A percentile compares a stretch with the other conserved stretches of the same genome.
phyloP scores from a whole-genome alignment of 371 early-diverging fungal species.

The Mortierella sp. region DNA sequence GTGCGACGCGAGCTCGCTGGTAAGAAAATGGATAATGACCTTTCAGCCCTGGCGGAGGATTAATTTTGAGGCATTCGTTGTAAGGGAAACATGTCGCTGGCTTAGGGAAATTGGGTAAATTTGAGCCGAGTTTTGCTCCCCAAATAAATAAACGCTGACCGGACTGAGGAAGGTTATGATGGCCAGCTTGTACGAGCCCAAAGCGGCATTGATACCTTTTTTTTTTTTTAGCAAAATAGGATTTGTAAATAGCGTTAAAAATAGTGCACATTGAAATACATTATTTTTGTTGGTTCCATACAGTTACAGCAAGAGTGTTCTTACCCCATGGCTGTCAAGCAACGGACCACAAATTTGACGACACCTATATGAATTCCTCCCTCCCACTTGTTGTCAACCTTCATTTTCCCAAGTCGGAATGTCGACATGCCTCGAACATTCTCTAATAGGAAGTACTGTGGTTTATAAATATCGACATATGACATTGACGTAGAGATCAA shows the following conservation, averaged over 20 bases:
- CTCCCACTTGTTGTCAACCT: constrained; percentile 55
- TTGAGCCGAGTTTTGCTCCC: constrained; percentile 64
- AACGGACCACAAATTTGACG: constrained; percentile 72
- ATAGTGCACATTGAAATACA: too few species aligned
- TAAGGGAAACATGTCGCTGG: constrained; percentile 62
- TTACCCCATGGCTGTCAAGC: constrained; percentile 68
- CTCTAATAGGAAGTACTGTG: constrained; percentile 71
- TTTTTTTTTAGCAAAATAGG: too few species aligned
- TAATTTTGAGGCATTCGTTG: constrained; percentile 44
- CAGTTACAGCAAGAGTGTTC: neutral
- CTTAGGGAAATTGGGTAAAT: constrained; percentile 67
- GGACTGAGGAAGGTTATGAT: constrained; percentile 69
- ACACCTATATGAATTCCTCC: constrained; percentile 66
- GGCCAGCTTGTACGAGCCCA: constrained; percentile 69
- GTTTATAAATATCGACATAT: constrained; percentile 75
- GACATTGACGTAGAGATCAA: constrained; percentile 68
- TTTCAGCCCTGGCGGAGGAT: constrained; percentile 51
- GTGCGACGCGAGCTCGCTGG: constrained; percentile 52
- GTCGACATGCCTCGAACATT: constrained; percentile 66
- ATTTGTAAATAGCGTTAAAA: too few species aligned
- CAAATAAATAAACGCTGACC: constrained; percentile 72
- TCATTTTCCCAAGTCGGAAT: constrained; percentile 15
- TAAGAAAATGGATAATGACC: constrained; percentile 47
- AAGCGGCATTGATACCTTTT: constrained; percentile 67
- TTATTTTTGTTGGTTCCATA: too few species aligned